Evolutionary conservation across 2,329 filamentous ascomycete genomes (phyloP), one percentile per base, ranked within the genome.

Genomic region (Penicillium griseofulvum): DNA sequence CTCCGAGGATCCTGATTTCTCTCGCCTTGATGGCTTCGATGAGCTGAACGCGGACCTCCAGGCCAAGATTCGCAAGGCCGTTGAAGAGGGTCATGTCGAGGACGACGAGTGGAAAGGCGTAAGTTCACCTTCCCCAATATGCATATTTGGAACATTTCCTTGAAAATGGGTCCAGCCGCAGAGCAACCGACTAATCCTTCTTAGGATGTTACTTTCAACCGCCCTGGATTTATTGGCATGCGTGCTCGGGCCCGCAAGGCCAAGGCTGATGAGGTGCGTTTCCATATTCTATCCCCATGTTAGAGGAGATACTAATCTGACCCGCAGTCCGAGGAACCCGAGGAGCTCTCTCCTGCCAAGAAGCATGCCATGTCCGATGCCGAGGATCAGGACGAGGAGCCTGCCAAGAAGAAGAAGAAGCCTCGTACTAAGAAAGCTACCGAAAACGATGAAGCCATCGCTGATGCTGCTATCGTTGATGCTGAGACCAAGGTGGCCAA

Each of bases 81-180:
- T 97, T 24, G 80, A 82, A 55, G 82, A 92, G 69, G 91, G 90
- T 24, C 89, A 94, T 65, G 87, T 97, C 65, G 87, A 89, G 63
- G 81, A 90, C 39, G 87, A 90, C 49, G 93, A 97, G 65, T 97
- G 91, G 85, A 93, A 88, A 33, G 91, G 91, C 12, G 91, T 96
- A 81, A 76, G 88, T 64, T 48, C 29, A 26, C 9, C 7, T 16
- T 9, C 11, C n/a, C 29, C 5, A 6, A 44, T n/a, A 10, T 8
- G 5, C 24, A 43, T 3, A 26, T 22, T 41, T 26, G 3, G 22
- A 24, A 24, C 39, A 2, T 47, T 37, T 1, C 26, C 10, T 17
- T 11, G 4, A 14, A n/a, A 14, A 9, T 16, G 12, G n/a, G 0
- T 12, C 5, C 31, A 29, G 28, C 14, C 5, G n/a, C 12, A 3